Conservation (phyloP, 2,329 filamentous ascomycete genomes). For the Monosporascus sp. region DNA sequence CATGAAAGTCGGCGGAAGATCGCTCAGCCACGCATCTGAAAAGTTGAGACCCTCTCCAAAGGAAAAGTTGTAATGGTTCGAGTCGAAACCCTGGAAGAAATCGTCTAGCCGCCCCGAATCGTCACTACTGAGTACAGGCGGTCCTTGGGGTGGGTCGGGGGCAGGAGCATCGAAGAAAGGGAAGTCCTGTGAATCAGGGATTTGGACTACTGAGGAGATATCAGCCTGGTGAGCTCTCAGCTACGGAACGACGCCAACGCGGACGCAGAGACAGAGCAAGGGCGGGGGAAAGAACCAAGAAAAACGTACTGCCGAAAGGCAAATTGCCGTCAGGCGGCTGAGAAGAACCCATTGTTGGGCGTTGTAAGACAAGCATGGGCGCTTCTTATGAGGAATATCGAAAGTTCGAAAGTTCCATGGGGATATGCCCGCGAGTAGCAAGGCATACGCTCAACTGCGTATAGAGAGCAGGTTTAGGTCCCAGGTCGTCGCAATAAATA, state of each 20-base stretch:
- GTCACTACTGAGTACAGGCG: conserved; percentile 58
- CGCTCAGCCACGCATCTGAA: conserved; percentile 46
- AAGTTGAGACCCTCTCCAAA: conserved; percentile 48
- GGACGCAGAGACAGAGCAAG: conserved; percentile 8
- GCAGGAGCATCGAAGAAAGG: conserved; percentile 52
- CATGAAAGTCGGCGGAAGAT: conserved; percentile 61
- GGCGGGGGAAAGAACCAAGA: conserved; percentile 3
- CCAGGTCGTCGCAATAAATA: neutral
- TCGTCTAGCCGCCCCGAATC: conserved; percentile 54
- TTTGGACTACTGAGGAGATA: conserved; percentile 10
- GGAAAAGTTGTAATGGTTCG: conserved; percentile 45
- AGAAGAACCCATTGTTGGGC: conserved; percentile 56
- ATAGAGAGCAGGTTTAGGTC: no score
- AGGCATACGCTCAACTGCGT: neutral
- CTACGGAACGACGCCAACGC: neutral
- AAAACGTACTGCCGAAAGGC: conserved; percentile 63
- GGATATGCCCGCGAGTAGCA: neutral
- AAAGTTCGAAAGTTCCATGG: neutral
- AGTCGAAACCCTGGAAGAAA: conserved; percentile 53
- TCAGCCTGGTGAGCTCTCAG: conserved; percentile 8
- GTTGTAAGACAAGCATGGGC: conserved; percentile 54
- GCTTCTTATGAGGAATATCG: conserved; percentile 22
- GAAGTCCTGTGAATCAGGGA: conserved; percentile 9
- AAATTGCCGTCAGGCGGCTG: conserved; percentile 51
- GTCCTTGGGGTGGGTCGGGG: conserved; percentile 59